Evolutionary conservation across 352 stramenopile genomes (phyloP).

Genomic region (Pythium periplocum): DNA sequence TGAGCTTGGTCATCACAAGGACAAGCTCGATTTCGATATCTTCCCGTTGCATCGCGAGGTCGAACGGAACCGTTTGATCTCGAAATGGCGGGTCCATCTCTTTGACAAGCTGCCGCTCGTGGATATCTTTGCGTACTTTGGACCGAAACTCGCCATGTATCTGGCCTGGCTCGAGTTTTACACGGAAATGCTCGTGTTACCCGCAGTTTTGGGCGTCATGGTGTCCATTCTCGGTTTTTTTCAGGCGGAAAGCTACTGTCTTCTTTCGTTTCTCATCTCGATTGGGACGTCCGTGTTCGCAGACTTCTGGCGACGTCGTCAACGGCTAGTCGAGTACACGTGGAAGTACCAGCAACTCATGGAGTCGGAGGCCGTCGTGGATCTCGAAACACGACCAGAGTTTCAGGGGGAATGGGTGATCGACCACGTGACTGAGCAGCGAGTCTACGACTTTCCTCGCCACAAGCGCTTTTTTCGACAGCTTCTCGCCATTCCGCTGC

Average conservation of each 20-base stretch:
- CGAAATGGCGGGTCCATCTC: conserved; percentile 32
- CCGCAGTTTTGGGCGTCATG: conserved; percentile 41
- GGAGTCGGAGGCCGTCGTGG: conserved; percentile 24
- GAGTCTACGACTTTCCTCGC: conserved; percentile 50
- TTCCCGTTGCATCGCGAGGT: conserved; percentile 61
- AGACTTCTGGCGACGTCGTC: conserved; percentile 45
- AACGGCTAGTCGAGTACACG: conserved; percentile 47
- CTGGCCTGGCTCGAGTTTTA: conserved; percentile 85
- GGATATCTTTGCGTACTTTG: conserved; percentile 63
- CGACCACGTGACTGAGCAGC: conserved; percentile 33
- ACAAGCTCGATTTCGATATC: conserved; percentile 22
- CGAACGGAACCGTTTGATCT: conserved; percentile 34
- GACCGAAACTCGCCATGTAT: conserved; percentile 64
- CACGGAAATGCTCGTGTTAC: conserved; percentile 64
- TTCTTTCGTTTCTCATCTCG: conserved; percentile 41
- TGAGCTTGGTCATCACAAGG: conserved; percentile 24
- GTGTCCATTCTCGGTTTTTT: conserved; percentile 42
- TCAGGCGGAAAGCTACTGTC: conserved; percentile 35
- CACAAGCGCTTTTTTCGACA: conserved; percentile 50
- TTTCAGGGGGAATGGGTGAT: conserved; percentile 56
- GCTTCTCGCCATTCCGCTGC: conserved; percentile 40
- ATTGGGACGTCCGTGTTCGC: conserved; percentile 59
- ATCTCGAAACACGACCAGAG: conserved; percentile 35
- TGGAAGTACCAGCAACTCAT: conserved; percentile 48
- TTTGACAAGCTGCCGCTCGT: conserved; percentile 29